A percentile compares a stretch with the other conserved stretches of the same genome.
Conservation (phyloP, 2,329 filamentous ascomycete species). For the Aspergillus cejpii region DNA sequence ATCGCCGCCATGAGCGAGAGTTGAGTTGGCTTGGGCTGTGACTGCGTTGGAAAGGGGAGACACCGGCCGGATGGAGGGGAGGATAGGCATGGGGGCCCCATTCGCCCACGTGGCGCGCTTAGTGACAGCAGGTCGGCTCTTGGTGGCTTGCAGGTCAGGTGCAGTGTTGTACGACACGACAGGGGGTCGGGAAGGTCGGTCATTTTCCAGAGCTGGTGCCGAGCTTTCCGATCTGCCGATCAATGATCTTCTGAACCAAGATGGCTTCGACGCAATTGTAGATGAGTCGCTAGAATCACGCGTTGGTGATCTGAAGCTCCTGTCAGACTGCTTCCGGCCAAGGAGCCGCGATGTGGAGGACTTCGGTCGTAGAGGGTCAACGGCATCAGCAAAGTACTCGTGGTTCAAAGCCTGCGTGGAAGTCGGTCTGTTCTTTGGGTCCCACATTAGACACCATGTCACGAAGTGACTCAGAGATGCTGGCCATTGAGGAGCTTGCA, state of each 20-base stretch:
- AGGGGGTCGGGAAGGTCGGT: slow-evolving; percentile 35
- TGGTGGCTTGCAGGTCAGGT: slow-evolving; percentile 43
- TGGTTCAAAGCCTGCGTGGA: slow-evolving; percentile 91
- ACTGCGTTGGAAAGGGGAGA: slow-evolving; percentile 94
- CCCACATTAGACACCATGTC: slow-evolving; percentile 99
- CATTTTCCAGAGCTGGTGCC: slow-evolving; percentile 49
- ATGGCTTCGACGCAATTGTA: slow-evolving; percentile 69
- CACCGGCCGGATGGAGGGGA: slow-evolving; percentile 88
- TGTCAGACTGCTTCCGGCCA: slow-evolving; percentile 82
- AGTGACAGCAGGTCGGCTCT: slow-evolving; percentile 52
- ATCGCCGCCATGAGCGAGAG: slow-evolving; percentile 50
- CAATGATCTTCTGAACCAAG: slow-evolving; percentile 94
- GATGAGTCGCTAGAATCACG: slow-evolving; percentile 58
- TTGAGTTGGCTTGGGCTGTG: slow-evolving; percentile 75
- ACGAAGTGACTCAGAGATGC: slow-evolving; percentile 82
- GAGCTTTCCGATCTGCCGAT: slow-evolving; percentile 70
- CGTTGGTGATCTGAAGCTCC: slow-evolving; percentile 55
- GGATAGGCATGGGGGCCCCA: slow-evolving; percentile 82
- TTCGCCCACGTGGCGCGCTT: slow-evolving; percentile 95
- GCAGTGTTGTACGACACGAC: slow-evolving; percentile 39
- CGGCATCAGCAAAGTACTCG: slow-evolving; percentile 87
- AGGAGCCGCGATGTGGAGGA: slow-evolving; percentile 78
- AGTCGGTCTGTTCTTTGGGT: slow-evolving; percentile 84
- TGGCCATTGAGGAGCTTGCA: slow-evolving; percentile 88
- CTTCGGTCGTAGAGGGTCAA: slow-evolving; percentile 87